Percentiles rank a stretch among this genome's conserved stretches.
Conservation (phyloP, 2,329 filamentous ascomycete genomes). For the Thielaviopsis ethacetica region DNA sequence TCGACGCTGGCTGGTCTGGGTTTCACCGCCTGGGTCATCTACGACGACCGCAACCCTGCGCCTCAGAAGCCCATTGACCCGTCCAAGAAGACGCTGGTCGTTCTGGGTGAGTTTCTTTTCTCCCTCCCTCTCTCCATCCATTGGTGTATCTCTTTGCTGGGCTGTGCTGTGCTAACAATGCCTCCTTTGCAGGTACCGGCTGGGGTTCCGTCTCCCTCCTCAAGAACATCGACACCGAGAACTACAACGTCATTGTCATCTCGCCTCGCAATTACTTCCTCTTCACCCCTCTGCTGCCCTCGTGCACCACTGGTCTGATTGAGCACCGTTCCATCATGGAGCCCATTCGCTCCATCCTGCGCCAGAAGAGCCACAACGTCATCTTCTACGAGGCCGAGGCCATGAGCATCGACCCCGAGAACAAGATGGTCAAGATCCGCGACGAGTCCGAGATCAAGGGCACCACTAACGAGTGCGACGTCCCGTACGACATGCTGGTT, state of each 20-base stretch:
- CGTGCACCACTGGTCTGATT: conserved; percentile 91
- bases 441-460: conserved; percentile 92
- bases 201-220: conserved; percentile 92
- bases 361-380: conserved; percentile 83
- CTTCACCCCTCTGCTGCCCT: conserved; percentile 92
- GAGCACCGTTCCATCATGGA: conserved; percentile 99
- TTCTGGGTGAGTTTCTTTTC: conserved; percentile 53
- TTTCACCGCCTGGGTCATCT: conserved; percentile 68
- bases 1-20: conserved; percentile 51
- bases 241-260: conserved; percentile 97
- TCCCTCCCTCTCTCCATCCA: background rate
- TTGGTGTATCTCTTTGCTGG: background rate
- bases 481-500: conserved; percentile 96
- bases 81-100: conserved; percentile 88
- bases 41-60: conserved; percentile 61
- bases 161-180: background rate
- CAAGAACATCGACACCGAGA: conserved; percentile 96
- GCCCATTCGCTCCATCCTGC: conserved; percentile 86
- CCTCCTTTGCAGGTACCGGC: conserved; percentile 53
- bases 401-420: conserved; percentile 84
- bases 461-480: conserved; percentile 63
- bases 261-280: conserved; percentile 99
- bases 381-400: conserved; percentile 98
- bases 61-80: conserved; percentile 70
- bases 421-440: conserved; percentile 73